A percentile compares a stretch with the other conserved stretches of the same genome.
phyloP scores from a whole-genome alignment of 2,329 filamentous ascomycete species.

The Trichoderma sp. region DNA sequence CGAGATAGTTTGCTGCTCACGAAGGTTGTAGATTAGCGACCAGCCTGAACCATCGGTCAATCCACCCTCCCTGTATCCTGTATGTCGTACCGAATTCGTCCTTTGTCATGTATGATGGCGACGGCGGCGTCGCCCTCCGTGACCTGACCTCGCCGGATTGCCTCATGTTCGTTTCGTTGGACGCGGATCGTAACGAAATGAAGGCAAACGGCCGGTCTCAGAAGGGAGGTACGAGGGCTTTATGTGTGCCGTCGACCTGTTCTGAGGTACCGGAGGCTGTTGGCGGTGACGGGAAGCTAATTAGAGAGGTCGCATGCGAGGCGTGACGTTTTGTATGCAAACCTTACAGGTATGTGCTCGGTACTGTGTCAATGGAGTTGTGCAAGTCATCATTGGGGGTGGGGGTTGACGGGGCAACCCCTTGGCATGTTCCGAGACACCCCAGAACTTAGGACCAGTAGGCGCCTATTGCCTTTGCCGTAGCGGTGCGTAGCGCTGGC shows the following conservation, averaged over 20 bases:
- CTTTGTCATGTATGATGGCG: conserved; percentile 65
- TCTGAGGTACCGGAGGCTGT: background rate
- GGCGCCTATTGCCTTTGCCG: background rate
- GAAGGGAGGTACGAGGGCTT: background rate
- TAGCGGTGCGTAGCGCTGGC: background rate
- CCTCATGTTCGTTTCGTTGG: conserved; percentile 29
- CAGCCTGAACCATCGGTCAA: background rate
- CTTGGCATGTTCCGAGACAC: conserved; percentile 21
- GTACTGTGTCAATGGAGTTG: background rate
- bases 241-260: conserved; percentile 1
- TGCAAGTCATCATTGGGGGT: conserved; percentile 6
- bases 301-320: conserved; percentile 18
- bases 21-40: conserved; percentile 27
- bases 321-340: conserved; percentile 23
- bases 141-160: conserved; percentile 39
- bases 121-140: conserved; percentile 61
- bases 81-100: conserved; percentile 63
- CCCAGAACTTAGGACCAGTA: background rate
- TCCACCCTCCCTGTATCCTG: background rate
- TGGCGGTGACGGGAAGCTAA: conserved; percentile 17
- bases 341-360: conserved; percentile 10
- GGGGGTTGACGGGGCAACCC: conserved; percentile 31
- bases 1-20: conserved; percentile 65
- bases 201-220: background rate
- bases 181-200: conserved; percentile 1